Percentiles rank a stretch among this genome's conserved stretches.
phyloP scores from a whole-genome alignment of 176 grass and related monocot genomes.

The Poa pratensis region DNA sequence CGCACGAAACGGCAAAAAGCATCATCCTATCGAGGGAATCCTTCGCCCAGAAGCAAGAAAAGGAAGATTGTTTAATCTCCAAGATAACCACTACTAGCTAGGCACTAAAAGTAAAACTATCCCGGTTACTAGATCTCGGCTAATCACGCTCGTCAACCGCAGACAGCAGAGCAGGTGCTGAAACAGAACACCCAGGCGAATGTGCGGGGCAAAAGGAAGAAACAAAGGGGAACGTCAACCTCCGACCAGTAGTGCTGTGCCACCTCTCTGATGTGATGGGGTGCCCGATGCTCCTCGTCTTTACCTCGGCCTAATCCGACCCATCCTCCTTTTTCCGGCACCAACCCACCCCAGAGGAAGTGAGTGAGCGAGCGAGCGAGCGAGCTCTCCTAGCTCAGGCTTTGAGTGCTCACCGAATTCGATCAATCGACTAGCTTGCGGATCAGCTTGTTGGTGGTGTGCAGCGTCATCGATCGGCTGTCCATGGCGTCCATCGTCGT shows the following conservation, averaged over 20 bases:
- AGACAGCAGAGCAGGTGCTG: neutral
- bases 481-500: conserved; percentile 56
- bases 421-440: neutral
- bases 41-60: neutral
- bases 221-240: neutral
- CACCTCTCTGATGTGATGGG: neutral
- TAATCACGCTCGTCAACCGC: neutral
- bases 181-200: neutral
- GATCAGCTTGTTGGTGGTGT: neutral
- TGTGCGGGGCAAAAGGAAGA: neutral
- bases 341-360: neutral
- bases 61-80: neutral
- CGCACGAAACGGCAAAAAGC: neutral
- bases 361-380: neutral
- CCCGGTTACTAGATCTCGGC: too few species aligned
- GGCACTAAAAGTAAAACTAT: too few species aligned
- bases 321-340: neutral
- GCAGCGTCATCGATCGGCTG: too few species aligned
- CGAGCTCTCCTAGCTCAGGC: neutral
- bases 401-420: neutral
- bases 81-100: too few species aligned
- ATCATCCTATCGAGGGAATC: too few species aligned
- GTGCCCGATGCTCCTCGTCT: neutral
- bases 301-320: neutral
- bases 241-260: conserved; percentile 11